A percentile compares a stretch with the other conserved stretches of the same genome.
phyloP scores from a whole-genome alignment of 768 basidiomycete species.

The Mrakia blollopis region DNA sequence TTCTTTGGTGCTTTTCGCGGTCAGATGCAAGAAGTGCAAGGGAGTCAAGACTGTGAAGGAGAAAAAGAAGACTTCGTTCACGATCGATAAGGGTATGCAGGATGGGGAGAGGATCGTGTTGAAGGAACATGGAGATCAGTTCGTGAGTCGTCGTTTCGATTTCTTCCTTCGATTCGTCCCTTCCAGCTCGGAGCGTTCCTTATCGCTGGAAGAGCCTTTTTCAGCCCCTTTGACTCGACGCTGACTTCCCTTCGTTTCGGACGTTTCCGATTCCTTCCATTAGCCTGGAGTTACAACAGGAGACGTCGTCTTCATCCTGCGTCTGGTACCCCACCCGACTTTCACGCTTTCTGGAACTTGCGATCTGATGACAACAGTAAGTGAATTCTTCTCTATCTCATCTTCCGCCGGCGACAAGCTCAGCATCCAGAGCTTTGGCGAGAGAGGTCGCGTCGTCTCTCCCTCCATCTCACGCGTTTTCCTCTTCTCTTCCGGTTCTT shows the following conservation, averaged over 20 bases:
- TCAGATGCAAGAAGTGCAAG: slow-evolving; percentile 92
- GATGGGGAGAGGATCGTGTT: slow-evolving; percentile 80
- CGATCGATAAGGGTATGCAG: slow-evolving; percentile 79
- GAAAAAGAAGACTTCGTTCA: slow-evolving; percentile 82
- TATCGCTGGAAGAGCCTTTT: neutral
- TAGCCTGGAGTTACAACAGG: slow-evolving; percentile 83
- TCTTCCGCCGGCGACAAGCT: too few species aligned
- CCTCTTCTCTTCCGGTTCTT: neutral
- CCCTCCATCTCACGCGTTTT: neutral
- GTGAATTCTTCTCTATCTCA: neutral
- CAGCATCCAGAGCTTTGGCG: too few species aligned
- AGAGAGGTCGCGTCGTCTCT: neutral
- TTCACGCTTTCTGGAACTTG: slow-evolving; percentile 59
- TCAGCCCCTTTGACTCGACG: neutral
- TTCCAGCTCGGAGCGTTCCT: neutral
- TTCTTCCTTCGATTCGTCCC: neutral
- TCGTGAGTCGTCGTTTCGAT: slow-evolving; percentile 52
- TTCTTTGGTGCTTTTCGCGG: neutral
- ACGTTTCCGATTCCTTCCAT: neutral
- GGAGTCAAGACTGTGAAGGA: slow-evolving; percentile 77
- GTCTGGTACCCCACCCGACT: slow-evolving; percentile 61
- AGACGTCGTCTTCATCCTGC: slow-evolving; percentile 81
- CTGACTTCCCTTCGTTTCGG: neutral
- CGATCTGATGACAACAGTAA: slow-evolving; percentile 65
- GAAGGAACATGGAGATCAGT: slow-evolving; percentile 85